A percentile compares a stretch with the other conserved stretches of the same genome.
Evolutionary conservation across 208 protist species (phyloP).

Genomic region (Acanthamoeba quina): DNA sequence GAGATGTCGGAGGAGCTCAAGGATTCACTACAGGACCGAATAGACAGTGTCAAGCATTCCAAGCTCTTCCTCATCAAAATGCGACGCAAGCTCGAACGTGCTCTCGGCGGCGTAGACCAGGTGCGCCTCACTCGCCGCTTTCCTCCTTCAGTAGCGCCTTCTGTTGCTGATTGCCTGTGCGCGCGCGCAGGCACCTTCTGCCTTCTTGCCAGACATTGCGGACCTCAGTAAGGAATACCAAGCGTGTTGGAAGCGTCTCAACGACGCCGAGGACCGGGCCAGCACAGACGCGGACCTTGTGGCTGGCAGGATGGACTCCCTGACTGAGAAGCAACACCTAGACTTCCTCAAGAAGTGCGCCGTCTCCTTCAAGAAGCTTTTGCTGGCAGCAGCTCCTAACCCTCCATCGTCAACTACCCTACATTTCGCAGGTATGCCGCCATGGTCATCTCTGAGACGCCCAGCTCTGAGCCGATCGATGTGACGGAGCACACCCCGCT

Average conservation of each 20-base stretch:
- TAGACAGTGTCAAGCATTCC: neutral
- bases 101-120: neutral
- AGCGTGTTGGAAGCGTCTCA: neutral
- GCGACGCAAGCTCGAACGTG: neutral
- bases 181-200: neutral
- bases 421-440: neutral
- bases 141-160: neutral
- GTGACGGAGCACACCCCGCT: constrained; percentile 5
- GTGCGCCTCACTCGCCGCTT: neutral
- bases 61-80: constrained; percentile 16
- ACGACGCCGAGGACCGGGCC: neutral
- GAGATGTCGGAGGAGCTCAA: constrained; percentile 16
- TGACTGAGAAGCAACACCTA: neutral
- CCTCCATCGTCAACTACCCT: neutral
- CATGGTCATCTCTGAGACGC: neutral
- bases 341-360: neutral
- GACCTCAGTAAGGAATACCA: constrained; percentile 19
- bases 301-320: neutral
- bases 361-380: neutral
- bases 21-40: neutral
- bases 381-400: neutral
- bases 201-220: constrained; percentile 5
- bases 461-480: constrained; percentile 11
- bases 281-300: neutral
- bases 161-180: neutral